Percentiles rank a stretch among this genome's conserved stretches.
Conservation (phyloP, 345 rosid species). For the Cardiospermum halicacabum region DNA sequence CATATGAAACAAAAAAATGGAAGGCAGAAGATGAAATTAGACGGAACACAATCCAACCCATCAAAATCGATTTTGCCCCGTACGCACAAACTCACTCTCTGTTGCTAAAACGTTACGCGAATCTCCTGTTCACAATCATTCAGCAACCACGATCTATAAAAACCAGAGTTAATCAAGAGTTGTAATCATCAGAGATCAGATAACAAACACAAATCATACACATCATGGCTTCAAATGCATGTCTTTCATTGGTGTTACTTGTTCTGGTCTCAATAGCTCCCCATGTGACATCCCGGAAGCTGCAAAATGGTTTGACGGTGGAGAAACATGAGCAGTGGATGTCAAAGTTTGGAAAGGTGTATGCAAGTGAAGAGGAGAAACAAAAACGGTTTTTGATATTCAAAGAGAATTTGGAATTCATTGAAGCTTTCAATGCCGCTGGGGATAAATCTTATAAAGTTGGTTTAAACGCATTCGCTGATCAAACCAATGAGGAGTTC, state of each 20-base stretch:
- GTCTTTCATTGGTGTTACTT: neutral
- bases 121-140: neutral
- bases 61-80: slow-evolving; percentile 14
- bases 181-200: neutral
- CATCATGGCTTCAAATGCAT: slow-evolving; percentile 8
- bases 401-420: slow-evolving; percentile 16
- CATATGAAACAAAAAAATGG: neutral
- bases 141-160: slow-evolving; percentile 4
- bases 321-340: slow-evolving; percentile 36
- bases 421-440: slow-evolving; percentile 24
- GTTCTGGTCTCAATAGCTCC: slow-evolving; percentile 3
- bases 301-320: slow-evolving; percentile 12
- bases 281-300: slow-evolving; percentile 13
- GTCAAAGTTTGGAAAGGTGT: slow-evolving; percentile 18
- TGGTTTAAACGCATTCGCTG: slow-evolving; percentile 37
- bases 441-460: slow-evolving; percentile 33
- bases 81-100: neutral
- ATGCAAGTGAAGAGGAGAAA: slow-evolving; percentile 17
- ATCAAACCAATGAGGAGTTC: slow-evolving; percentile 45
- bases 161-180: neutral
- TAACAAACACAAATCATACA: neutral
- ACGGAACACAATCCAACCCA: slow-evolving; percentile 10
- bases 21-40: neutral
- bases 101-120: neutral
- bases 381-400: slow-evolving; percentile 24